Percentiles rank a stretch among this genome's conserved stretches.
These are phyloP conservation scores for Isabelozyma pseudorhagii DNA, from an alignment of 805 yeast genomes.

Conservation along the genomic window DNA sequence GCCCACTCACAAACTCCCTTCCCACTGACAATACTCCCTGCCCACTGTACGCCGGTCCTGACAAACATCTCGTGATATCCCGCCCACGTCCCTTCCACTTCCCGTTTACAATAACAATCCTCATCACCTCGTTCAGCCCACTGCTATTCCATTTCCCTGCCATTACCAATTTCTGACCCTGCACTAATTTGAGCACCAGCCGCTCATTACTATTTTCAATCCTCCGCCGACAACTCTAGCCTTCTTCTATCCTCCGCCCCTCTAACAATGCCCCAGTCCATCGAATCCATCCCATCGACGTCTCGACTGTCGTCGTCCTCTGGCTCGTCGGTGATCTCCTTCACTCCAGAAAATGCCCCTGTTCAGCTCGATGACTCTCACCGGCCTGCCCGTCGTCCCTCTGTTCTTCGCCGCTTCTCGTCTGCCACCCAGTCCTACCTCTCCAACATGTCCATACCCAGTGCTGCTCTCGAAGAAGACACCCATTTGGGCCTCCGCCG, in stretches of 20 bases:
- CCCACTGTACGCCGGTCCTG: too few relatives aligned
- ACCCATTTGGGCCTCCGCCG: background rate
- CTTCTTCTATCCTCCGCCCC: background rate
- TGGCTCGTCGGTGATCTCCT: background rate
- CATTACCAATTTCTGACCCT: too few relatives aligned
- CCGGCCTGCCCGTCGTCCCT: slow-evolving; percentile 1
- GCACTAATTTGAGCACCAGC: too few relatives aligned
- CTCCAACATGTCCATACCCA: background rate
- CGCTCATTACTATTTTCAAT: too few relatives aligned
- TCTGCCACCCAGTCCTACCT: slow-evolving; percentile 5
- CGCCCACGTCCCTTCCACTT: too few relatives aligned
- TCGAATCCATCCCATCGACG: background rate
- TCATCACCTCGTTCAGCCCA: too few relatives aligned
- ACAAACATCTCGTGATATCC: too few relatives aligned
- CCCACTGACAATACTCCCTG: too few relatives aligned
- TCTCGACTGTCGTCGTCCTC: background rate
- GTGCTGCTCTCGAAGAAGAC: background rate
- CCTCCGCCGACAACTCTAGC: too few relatives aligned
- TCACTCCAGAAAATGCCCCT: background rate
- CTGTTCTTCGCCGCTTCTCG: slow-evolving; percentile 12
- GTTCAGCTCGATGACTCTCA: slow-evolving; percentile 5
- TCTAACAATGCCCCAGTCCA: background rate
- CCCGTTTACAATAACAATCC: too few relatives aligned
- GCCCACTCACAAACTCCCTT: too few relatives aligned
- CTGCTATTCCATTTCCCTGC: too few relatives aligned